Percentiles rank a stretch among this genome's conserved stretches.
phyloP scores from a whole-genome alignment of 78 protist genomes.

The Chrysochromulina tobinii region DNA sequence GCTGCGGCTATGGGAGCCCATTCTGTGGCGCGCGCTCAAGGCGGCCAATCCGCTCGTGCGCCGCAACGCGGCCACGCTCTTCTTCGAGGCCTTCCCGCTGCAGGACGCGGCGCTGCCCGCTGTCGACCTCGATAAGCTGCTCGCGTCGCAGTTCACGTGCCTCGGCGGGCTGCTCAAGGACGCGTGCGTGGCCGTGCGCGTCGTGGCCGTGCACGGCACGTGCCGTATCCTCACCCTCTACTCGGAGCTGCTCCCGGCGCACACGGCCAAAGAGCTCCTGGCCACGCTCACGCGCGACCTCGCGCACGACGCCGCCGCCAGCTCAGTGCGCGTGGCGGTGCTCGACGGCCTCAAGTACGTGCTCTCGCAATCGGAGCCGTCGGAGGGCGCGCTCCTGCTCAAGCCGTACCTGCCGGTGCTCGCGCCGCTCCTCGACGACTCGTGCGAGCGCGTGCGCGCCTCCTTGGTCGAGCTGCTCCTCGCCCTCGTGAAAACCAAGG shows the following conservation, averaged over 20 bases:
- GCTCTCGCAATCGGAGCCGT: slow-evolving; percentile 25
- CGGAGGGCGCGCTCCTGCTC: background rate
- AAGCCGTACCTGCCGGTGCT: background rate
- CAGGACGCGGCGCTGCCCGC: slow-evolving; percentile 28
- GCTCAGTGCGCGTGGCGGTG: slow-evolving; percentile 53
- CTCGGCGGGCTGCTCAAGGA: slow-evolving; percentile 53
- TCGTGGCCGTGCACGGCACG: slow-evolving; percentile 52
- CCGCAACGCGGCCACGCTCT: slow-evolving; percentile 58
- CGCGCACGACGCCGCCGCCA: slow-evolving; percentile 53
- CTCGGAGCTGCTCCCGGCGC: slow-evolving; percentile 67
- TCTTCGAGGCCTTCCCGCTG: slow-evolving; percentile 70
- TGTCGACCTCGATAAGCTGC: slow-evolving; percentile 38
- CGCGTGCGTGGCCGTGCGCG: slow-evolving; percentile 50
- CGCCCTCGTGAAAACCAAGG: background rate
- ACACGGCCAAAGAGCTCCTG: background rate
- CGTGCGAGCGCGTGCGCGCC: slow-evolving; percentile 54
- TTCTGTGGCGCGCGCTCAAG: slow-evolving; percentile 60
- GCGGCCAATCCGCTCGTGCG: slow-evolving; percentile 68
- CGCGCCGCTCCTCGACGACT: slow-evolving; percentile 56
- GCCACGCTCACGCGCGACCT: slow-evolving; percentile 27
- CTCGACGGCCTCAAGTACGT: slow-evolving; percentile 40
- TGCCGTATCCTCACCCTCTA: slow-evolving; percentile 38
- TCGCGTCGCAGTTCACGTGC: slow-evolving; percentile 47
- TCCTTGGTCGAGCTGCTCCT: slow-evolving; percentile 53
- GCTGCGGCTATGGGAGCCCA: slow-evolving; percentile 63